These are phyloP conservation scores for Pythium apleroticum DNA, from an alignment of 352 stramenopile species.

Conservation along the genomic window DNA sequence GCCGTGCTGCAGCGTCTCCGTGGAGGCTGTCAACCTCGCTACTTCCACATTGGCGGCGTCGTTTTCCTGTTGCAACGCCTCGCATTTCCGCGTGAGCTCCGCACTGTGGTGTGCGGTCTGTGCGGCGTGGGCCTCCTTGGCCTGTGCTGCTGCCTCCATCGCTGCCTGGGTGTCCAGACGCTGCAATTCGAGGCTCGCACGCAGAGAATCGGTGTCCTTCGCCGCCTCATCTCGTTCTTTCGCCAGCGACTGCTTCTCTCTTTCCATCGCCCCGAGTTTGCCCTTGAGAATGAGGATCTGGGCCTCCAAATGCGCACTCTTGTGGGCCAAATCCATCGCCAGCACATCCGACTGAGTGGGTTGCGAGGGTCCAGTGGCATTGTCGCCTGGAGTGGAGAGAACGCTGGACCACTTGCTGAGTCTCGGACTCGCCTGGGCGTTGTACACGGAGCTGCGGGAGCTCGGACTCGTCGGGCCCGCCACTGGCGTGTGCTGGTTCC, in stretches of 20 bases:
- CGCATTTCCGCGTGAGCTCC: not conserved
- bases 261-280: constrained; percentile 5
- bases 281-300: constrained; percentile 20
- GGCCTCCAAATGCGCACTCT: constrained; percentile 18
- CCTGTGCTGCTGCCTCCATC: not conserved
- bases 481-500: not conserved
- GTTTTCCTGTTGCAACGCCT: not conserved
- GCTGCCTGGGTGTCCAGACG: not conserved
- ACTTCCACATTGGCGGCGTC: not conserved
- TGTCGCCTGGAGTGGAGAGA: constrained; percentile 13
- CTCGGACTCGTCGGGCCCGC: not conserved
- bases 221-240: not conserved
- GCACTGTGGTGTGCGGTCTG: not conserved
- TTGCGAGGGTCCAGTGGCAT: not conserved
- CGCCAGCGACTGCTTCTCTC: constrained; percentile 11
- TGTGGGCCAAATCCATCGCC: constrained; percentile 19
- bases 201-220: not conserved
- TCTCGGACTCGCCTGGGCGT: constrained; percentile 19
- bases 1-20: constrained; percentile 41
- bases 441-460: constrained; percentile 10
- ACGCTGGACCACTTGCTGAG: constrained; percentile 30
- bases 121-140: not conserved
- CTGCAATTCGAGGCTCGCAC: not conserved
- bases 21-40: not conserved
- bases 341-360: constrained; percentile 18